A percentile compares a stretch with the other conserved stretches of the same genome.
Evolutionary conservation across 345 rosid species (phyloP).

Genomic region (Theobroma cacao): DNA sequence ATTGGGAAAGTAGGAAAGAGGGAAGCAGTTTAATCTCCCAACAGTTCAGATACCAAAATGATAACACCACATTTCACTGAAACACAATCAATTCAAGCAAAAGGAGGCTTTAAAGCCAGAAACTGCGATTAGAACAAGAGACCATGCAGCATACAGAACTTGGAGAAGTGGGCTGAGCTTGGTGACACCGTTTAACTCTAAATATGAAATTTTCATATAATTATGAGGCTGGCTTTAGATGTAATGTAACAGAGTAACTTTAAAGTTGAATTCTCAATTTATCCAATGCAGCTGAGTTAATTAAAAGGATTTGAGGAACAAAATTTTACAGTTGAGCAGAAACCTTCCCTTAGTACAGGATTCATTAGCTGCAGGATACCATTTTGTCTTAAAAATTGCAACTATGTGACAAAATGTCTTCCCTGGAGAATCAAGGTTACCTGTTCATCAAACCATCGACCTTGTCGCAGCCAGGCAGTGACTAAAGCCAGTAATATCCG

Average conservation of each 20-base stretch:
- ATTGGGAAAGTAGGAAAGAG: neutral
- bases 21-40: neutral
- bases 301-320: neutral
- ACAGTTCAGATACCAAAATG: neutral
- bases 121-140: neutral
- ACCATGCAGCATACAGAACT: neutral
- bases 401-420: neutral
- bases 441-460: slow-evolving; percentile 96
- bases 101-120: neutral
- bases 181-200: neutral
- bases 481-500: slow-evolving; percentile 87
- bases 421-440: slow-evolving; percentile 31
- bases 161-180: neutral
- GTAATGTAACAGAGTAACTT: neutral
- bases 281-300: neutral
- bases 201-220: neutral
- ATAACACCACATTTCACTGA: slow-evolving; percentile 81
- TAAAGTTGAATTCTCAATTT: neutral
- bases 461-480: slow-evolving; percentile 88
- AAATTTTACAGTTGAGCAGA: neutral
- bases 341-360: neutral
- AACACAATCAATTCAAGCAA: neutral
- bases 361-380: neutral
- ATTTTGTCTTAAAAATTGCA: neutral
- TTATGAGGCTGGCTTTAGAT: neutral